These are phyloP conservation scores for Pythium scleroteichum DNA, from an alignment of 352 stramenopile species.

Conservation along the genomic window DNA sequence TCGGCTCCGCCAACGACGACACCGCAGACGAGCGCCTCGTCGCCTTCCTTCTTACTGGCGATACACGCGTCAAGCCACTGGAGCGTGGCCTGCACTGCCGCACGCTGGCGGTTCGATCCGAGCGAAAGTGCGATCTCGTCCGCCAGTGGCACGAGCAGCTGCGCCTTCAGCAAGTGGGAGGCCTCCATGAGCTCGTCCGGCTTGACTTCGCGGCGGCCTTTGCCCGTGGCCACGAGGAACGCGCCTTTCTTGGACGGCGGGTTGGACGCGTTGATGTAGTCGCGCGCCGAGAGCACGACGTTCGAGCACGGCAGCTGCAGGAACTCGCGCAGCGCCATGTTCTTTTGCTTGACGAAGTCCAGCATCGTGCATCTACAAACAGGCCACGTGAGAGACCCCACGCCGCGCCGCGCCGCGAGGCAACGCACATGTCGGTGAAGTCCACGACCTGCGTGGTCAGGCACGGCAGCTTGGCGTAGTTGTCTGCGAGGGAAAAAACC, in stretches of 20 bases:
- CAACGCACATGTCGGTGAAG: slow-evolving; percentile 66
- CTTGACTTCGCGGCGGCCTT: slow-evolving; percentile 47
- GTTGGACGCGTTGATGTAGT: slow-evolving; percentile 68
- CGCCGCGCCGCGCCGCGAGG: not conserved
- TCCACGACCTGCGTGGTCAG: slow-evolving; percentile 65
- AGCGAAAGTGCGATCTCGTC: slow-evolving; percentile 64
- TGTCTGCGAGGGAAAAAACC: slow-evolving; percentile 43
- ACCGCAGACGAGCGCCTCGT: slow-evolving; percentile 44
- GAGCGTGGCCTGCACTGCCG: slow-evolving; percentile 61
- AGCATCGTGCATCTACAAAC: slow-evolving; percentile 33
- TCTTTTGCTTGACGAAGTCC: slow-evolving; percentile 39
- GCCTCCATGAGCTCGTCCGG: slow-evolving; percentile 63
- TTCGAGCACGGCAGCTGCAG: slow-evolving; percentile 46
- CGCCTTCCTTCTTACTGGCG: slow-evolving; percentile 20
- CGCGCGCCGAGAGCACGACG: slow-evolving; percentile 65
- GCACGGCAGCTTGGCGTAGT: slow-evolving; percentile 55
- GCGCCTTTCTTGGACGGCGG: slow-evolving; percentile 52
- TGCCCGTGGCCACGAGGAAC: slow-evolving; percentile 62
- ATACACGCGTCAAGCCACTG: slow-evolving; percentile 75
- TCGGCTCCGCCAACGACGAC: slow-evolving; percentile 72
- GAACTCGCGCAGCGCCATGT: slow-evolving; percentile 47
- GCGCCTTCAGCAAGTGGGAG: slow-evolving; percentile 44
- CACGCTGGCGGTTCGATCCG: slow-evolving; percentile 65
- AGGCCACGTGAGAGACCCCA: not conserved
- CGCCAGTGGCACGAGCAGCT: slow-evolving; percentile 64